Evolutionary conservation across 805 yeast species (phyloP).

Genomic region (Komagataella kurtzmanii): DNA sequence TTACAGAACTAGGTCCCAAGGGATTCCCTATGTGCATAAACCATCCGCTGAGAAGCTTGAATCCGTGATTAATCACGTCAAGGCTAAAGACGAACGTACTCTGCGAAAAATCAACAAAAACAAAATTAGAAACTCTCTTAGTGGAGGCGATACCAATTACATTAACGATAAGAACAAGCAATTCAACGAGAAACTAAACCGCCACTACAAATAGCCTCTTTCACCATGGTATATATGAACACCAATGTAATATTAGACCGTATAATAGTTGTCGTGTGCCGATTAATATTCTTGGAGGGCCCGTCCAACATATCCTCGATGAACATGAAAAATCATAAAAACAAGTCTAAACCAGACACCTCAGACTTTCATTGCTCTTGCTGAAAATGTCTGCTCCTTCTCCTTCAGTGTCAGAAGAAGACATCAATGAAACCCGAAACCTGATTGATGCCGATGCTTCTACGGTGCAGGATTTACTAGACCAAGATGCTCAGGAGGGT

Average conservation of each 20-base stretch:
- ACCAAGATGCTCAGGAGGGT: conserved; percentile 16
- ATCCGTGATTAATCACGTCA: background rate
- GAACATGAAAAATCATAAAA: background rate
- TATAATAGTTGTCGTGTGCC: background rate
- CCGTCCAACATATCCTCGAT: background rate
- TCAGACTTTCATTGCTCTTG: background rate
- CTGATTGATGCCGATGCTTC: background rate
- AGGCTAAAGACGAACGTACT: background rate
- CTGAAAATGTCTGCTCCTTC: background rate
- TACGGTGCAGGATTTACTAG: conserved; percentile 2
- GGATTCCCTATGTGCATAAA: background rate
- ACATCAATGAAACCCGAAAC: background rate
- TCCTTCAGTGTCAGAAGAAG: background rate
- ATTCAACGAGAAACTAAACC: conserved; percentile 53
- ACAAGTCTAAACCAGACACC: background rate
- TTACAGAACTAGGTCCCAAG: background rate
- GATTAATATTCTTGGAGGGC: background rate
- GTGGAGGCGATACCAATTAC: conserved; percentile 23
- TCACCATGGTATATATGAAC: conserved; percentile 11
- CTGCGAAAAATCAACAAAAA: background rate
- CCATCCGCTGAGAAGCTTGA: background rate
- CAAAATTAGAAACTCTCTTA: conserved; percentile 1
- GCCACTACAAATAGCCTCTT: conserved; percentile 28
- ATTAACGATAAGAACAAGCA: conserved; percentile 65
- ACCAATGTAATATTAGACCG: conserved; percentile 5